Evolutionary conservation across 2,329 filamentous ascomycete genomes (phyloP), one percentile per base, ranked within the genome.

Genomic region (Ploettnerulaceae sp.): DNA sequence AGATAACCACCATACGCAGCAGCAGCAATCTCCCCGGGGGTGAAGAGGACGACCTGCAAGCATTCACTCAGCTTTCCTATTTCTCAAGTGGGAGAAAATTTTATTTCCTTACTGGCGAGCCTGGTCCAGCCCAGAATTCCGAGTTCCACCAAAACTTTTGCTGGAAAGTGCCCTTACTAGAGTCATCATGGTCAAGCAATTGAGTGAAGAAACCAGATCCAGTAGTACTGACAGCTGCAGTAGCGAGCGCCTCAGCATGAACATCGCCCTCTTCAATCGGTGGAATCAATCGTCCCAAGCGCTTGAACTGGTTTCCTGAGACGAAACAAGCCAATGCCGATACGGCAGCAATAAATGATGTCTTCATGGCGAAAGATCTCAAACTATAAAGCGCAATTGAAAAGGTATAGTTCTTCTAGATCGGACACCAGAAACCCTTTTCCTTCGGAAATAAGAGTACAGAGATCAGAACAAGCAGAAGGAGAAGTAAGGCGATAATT

Each of bases 141-240:
- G 68, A 65, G 54, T 70, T 73, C 59, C 69, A 79, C 66, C 69
- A 77, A 59, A 71, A 79, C 32, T 70, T 67, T 61, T 79, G 74
- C 21, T 68, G 64, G 54, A 79, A 79, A 0, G 71, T 79, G 8
- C 76, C 76, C 9, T 76, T 62, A n/a, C 64, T 64, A 1, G 76
- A 75, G 54, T 79, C 66, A 4, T 68, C 62, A 61, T 83, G 79
- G 57, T 83, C 77, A 38, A 82, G 73, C 44, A 75, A 66, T 61
- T 82, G 79, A 21, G 53, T 50, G 44, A 63, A 62, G 42, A 58
- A 60, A 1, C 47, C 52, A 9, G 51, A 47, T 3, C 60, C 60
- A 5, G 53, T 61, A 14, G 37, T 51, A 35, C 50, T 55, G 18
- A 28, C 31, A 18, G 52, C n/a, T 2, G 29, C 31, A 14, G 53